Conservation (phyloP, 345 rosid genomes). For the Eucalyptus marginata region DNA sequence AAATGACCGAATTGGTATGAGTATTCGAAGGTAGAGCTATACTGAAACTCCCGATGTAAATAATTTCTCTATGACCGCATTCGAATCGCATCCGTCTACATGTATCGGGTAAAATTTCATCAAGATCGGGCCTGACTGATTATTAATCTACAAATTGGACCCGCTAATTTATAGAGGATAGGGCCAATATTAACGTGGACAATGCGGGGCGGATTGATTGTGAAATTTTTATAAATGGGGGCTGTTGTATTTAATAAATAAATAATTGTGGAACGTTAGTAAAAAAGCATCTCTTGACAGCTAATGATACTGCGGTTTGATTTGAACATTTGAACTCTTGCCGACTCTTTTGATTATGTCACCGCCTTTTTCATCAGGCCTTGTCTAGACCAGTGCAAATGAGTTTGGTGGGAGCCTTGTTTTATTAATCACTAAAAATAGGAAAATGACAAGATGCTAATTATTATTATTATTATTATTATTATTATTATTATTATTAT, state of each 20-base stretch:
- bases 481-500: background rate
- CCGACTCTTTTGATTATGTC: background rate
- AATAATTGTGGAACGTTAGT: background rate
- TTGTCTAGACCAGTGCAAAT: background rate
- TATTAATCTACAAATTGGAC: background rate
- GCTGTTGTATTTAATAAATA: background rate
- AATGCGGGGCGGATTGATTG: background rate
- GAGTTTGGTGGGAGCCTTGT: background rate
- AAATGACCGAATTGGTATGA: background rate
- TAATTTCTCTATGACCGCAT: background rate
- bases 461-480: no score
- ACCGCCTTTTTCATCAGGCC: background rate
- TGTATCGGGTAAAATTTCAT: background rate
- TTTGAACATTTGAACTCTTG: background rate
- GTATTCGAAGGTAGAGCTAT: background rate
- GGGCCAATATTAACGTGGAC: background rate
- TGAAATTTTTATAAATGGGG: background rate
- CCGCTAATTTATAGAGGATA: background rate
- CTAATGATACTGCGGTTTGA: background rate
- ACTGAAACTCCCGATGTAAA: background rate
- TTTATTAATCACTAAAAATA: background rate
- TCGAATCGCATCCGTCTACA: background rate
- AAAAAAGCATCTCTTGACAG: background rate
- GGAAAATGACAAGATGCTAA: background rate
- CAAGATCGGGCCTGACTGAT: background rate